Evolutionary conservation across 768 basidiomycete genomes (phyloP).

Genomic region (Suillus lakei): DNA sequence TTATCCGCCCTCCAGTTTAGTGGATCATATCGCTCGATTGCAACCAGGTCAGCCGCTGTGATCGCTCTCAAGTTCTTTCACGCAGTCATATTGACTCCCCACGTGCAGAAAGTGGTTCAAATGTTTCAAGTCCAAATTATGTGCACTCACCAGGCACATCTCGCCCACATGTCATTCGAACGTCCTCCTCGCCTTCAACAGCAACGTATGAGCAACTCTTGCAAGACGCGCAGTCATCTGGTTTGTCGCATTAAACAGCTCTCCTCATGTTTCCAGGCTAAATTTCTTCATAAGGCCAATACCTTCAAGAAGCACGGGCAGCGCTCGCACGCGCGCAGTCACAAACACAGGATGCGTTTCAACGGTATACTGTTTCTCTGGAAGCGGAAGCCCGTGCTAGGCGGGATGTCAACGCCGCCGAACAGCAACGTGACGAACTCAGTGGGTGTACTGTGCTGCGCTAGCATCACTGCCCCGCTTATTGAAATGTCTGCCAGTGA

Average conservation of each 20-base stretch:
- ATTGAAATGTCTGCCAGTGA: conserved; percentile 31
- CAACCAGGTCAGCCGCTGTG: conserved; percentile 34
- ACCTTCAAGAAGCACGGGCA: conserved; percentile 63
- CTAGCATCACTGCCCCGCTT: conserved; percentile 14
- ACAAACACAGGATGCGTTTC: conserved; percentile 74
- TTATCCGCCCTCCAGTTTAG: conserved; percentile 32
- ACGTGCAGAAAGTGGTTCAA: conserved; percentile 30
- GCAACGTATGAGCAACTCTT: conserved; percentile 56
- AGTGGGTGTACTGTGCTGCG: conserved; percentile 36
- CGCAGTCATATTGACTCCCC: conserved; percentile 7
- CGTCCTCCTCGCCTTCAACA: conserved; percentile 55
- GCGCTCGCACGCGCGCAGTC: conserved; percentile 68
- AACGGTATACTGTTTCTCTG: conserved; percentile 69
- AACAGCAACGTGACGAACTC: conserved; percentile 71
- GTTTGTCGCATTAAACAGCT: conserved; percentile 40
- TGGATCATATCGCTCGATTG: conserved; percentile 39
- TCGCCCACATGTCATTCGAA: conserved; percentile 44
- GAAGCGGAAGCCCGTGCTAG: conserved; percentile 71
- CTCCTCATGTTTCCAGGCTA: conserved; percentile 5
- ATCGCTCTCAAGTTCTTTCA: neutral
- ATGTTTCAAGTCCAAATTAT: conserved; percentile 37
- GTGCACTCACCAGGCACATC: conserved; percentile 36
- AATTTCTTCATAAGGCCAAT: conserved; percentile 50
- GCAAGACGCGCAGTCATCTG: conserved; percentile 63
- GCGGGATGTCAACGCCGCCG: conserved; percentile 64